Evolutionary conservation across 768 basidiomycete genomes (phyloP).

Genomic region (Collybia mongolica): DNA sequence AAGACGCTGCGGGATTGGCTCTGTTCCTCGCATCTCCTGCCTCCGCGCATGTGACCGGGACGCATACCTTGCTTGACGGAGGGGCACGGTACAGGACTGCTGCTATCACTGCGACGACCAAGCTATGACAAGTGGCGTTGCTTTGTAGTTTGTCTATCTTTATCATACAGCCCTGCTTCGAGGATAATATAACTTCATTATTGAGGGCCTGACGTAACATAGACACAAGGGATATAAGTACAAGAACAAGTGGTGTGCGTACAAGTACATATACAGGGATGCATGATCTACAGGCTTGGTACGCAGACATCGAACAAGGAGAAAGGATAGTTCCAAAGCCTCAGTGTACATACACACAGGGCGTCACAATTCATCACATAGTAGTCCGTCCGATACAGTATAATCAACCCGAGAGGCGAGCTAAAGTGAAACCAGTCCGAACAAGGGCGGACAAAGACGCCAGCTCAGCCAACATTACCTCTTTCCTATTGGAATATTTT

Average conservation of each 20-base stretch:
- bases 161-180: not conserved
- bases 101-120: constrained; percentile 26
- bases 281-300: no score
- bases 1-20: constrained; percentile 71
- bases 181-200: not conserved
- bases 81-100: constrained; percentile 40
- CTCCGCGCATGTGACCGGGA: constrained; percentile 71
- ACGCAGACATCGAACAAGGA: no score
- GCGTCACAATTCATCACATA: not conserved
- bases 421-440: not conserved
- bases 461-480: constrained; percentile 3
- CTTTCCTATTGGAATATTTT: constrained; percentile 10
- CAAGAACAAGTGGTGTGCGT: not conserved
- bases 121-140: constrained; percentile 26
- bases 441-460: not conserved
- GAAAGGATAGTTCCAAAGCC: no score
- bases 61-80: constrained; percentile 72
- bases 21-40: constrained; percentile 73
- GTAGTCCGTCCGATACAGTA: not conserved
- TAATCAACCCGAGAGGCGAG: not conserved
- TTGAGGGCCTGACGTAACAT: not conserved
- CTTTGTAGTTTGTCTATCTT: not conserved
- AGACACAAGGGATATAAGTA: not conserved
- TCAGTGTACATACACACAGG: no score
- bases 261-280: not conserved